A percentile compares a stretch with the other conserved stretches of the same genome.
Evolutionary conservation across 2,329 filamentous ascomycete genomes (phyloP).

Genomic region (Beauveria asiatica): DNA sequence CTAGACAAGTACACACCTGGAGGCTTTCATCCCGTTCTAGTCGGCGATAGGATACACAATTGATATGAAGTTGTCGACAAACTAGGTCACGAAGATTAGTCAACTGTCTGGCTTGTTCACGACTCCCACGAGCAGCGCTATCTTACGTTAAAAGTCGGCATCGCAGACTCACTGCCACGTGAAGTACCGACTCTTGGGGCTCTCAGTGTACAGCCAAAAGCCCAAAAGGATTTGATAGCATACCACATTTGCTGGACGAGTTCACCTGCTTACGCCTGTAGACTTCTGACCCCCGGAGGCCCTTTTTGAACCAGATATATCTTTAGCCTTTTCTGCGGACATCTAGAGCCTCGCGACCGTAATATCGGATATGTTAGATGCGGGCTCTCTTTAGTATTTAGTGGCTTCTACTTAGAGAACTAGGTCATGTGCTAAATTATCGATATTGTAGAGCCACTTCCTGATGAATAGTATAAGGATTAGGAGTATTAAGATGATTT

Average conservation of each 20-base stretch:
- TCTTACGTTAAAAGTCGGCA: conserved; percentile 10
- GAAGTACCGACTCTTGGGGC: neutral
- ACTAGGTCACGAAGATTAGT: conserved; percentile 11
- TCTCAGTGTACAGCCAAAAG: neutral
- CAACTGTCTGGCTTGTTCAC: conserved; percentile 13
- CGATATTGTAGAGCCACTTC: conserved; percentile 11
- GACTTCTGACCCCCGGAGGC: neutral
- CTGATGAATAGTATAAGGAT: conserved; percentile 2
- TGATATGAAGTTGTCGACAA: conserved; percentile 14
- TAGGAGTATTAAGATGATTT: neutral
- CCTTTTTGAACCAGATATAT: neutral
- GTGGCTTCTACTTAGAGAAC: neutral
- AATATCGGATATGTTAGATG: conserved; percentile 7
- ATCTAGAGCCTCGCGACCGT: conserved; percentile 8
- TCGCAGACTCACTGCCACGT: conserved; percentile 5
- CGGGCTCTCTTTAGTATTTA: conserved; percentile 1
- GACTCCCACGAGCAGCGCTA: neutral
- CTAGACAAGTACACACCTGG: neutral
- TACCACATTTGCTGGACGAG: neutral
- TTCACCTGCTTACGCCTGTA: neutral
- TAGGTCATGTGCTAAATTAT: conserved; percentile 2
- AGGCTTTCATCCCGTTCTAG: conserved; percentile 9
- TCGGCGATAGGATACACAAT: conserved; percentile 8
- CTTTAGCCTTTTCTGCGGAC: neutral
- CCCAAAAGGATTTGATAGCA: neutral